Evolutionary conservation across 163 green algal species (phyloP).

Genomic region (Volvox carteri): DNA sequence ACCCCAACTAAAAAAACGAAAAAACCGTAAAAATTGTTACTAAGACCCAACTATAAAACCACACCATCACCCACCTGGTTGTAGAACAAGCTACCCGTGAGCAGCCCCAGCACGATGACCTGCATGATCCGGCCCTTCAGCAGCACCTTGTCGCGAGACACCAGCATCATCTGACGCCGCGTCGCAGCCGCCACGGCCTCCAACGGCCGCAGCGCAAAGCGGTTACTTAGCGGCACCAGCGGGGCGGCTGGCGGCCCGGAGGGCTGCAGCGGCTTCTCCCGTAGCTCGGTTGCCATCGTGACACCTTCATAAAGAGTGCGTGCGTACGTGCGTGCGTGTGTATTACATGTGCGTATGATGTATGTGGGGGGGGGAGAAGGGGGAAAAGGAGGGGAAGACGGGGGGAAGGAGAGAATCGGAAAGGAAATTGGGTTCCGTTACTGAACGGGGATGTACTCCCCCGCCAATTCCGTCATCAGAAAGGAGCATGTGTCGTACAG

Average conservation of each 20-base stretch:
- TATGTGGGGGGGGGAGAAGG: not conserved
- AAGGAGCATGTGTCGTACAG: not conserved
- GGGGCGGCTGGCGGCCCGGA: not conserved
- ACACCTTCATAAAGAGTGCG: not conserved
- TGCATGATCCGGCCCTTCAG: slow-evolving; percentile 67
- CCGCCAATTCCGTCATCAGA: not conserved
- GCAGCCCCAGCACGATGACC: slow-evolving; percentile 71
- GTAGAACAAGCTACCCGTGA: slow-evolving; percentile 76
- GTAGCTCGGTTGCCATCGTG: slow-evolving; percentile 17
- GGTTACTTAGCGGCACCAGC: slow-evolving; percentile 7
- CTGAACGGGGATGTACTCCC: not conserved
- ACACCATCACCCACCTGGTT: slow-evolving; percentile 57
- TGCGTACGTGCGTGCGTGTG: not conserved
- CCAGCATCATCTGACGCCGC: slow-evolving; percentile 72
- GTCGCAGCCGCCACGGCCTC: slow-evolving; percentile 64
- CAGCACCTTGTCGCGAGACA: slow-evolving; percentile 73
- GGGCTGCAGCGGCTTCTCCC: not conserved
- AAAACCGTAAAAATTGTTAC: too few species aligned
- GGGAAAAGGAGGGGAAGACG: not conserved
- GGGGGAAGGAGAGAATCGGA: not conserved
- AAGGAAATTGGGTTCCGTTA: not conserved
- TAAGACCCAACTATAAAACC: not conserved
- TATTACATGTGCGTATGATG: too few species aligned
- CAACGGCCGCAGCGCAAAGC: slow-evolving; percentile 69
- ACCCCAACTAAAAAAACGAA: too few species aligned